phyloP scores from a whole-genome alignment of 352 stramenopile genomes.

The Halophytophthora batemanensis region DNA sequence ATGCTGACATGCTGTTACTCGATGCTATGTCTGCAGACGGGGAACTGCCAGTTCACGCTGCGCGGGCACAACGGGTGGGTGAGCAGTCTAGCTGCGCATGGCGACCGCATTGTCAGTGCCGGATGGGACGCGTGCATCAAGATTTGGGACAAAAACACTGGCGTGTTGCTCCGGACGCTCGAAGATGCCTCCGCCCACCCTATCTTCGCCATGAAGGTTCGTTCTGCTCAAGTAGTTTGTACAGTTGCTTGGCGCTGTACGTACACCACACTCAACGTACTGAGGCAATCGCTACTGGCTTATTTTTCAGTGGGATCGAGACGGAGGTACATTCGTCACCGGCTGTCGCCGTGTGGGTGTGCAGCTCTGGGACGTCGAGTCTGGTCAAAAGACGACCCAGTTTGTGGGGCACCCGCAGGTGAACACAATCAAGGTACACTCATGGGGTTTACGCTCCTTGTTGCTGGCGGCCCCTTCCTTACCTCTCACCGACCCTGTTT shows the following conservation, averaged over 20 bases:
- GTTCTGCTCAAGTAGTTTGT: neutral
- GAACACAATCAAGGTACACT: constrained; percentile 24
- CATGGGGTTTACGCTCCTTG: neutral
- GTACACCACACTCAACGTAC: neutral
- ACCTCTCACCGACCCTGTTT: too few relatives aligned
- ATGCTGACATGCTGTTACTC: neutral
- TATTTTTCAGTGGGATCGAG: constrained; percentile 18
- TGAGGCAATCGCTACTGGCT: neutral
- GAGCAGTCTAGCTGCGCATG: constrained; percentile 13
- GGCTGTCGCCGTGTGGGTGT: constrained; percentile 22
- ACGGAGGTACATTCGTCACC: constrained; percentile 11
- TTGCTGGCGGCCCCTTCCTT: too few relatives aligned
- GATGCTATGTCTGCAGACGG: constrained; percentile 7
- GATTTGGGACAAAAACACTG: constrained; percentile 18
- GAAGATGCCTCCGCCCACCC: constrained; percentile 18
- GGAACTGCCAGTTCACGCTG: constrained; percentile 21
- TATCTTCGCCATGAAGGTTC: constrained; percentile 29
- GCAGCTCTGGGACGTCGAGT: constrained; percentile 24
- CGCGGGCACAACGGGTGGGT: constrained; percentile 25
- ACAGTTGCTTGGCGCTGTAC: too few relatives aligned
- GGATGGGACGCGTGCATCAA: constrained; percentile 26
- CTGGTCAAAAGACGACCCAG: constrained; percentile 13
- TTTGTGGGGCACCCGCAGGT: constrained; percentile 27
- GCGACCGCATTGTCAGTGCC: constrained; percentile 8
- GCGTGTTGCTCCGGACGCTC: constrained; percentile 16